phyloP scores from a whole-genome alignment of 2,329 filamentous ascomycete genomes.

The Thermochaetoides dissita region DNA sequence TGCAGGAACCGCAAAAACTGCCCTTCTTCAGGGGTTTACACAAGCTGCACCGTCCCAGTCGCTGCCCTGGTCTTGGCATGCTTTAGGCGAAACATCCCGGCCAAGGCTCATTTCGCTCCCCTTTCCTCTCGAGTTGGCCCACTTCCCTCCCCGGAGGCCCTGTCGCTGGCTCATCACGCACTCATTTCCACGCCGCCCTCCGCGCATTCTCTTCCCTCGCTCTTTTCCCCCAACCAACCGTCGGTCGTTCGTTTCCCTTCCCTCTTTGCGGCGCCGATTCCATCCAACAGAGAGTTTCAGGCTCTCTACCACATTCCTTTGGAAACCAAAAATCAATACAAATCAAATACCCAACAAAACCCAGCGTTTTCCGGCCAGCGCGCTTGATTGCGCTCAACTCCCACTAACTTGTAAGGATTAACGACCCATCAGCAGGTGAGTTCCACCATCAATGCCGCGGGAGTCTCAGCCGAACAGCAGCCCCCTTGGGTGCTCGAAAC shows the following conservation, averaged over 20 bases:
- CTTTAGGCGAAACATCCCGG: slow-evolving; percentile 9
- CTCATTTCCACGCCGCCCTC: slow-evolving; percentile 1
- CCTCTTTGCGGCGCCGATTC: slow-evolving; percentile 15
- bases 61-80: slow-evolving; percentile 7
- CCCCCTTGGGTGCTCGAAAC: too few species aligned
- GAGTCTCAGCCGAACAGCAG: not conserved
- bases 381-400: too few species aligned
- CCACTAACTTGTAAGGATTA: too few species aligned
- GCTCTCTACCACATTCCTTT: slow-evolving; percentile 46
- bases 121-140: slow-evolving; percentile 9
- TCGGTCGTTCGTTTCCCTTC: slow-evolving; percentile 4
- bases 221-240: slow-evolving; percentile 7
- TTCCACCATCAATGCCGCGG: not conserved
- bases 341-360: not conserved
- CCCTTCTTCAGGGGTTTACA: slow-evolving; percentile 8
- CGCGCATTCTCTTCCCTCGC: slow-evolving; percentile 3
- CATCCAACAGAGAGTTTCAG: slow-evolving; percentile 37
- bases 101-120: slow-evolving; percentile 14
- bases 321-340: slow-evolving; percentile 16
- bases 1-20: slow-evolving; percentile 10
- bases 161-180: slow-evolving; percentile 8
- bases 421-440: slow-evolving; percentile 8
- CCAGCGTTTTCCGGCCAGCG: too few species aligned
- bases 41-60: slow-evolving; percentile 9
- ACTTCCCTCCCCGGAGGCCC: slow-evolving; percentile 1